A percentile compares a stretch with the other conserved stretches of the same genome.
Evolutionary conservation across 75 land plant genomes (phyloP).

Genomic region (Cryptomeria japonica): DNA sequence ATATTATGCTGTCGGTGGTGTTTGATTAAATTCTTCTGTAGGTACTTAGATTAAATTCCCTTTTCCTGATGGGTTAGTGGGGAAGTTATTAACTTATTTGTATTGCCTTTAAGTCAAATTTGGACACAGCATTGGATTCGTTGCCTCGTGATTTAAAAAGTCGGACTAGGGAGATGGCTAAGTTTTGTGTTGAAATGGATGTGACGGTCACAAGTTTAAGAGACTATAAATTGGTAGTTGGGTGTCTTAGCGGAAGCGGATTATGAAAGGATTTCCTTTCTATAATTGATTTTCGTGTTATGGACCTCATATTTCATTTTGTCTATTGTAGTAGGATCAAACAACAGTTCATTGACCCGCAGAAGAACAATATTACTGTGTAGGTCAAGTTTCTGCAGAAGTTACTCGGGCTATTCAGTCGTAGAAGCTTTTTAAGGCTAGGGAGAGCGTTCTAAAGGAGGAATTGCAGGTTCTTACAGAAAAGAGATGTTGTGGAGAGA

Average conservation of each 20-base stretch:
- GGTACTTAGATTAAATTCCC: not conserved
- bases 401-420: no score
- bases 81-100: not conserved
- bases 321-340: not conserved
- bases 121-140: not conserved
- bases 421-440: no score
- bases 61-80: not conserved
- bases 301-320: not conserved
- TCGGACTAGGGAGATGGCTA: not conserved
- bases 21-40: not conserved
- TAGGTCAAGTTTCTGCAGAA: no score
- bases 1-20: not conserved
- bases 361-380: no score
- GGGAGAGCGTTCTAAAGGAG: no score
- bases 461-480: no score
- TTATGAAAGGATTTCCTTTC: not conserved
- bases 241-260: not conserved
- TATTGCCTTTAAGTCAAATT: not conserved
- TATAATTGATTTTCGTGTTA: not conserved
- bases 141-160: not conserved
- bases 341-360: not conserved
- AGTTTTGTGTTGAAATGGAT: not conserved
- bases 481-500: no score
- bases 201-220: not conserved
- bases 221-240: not conserved